These are phyloP conservation scores for Arabidopsis hybrid DNA, from an alignment of 441 rosid genomes.

Conservation along the genomic window DNA sequence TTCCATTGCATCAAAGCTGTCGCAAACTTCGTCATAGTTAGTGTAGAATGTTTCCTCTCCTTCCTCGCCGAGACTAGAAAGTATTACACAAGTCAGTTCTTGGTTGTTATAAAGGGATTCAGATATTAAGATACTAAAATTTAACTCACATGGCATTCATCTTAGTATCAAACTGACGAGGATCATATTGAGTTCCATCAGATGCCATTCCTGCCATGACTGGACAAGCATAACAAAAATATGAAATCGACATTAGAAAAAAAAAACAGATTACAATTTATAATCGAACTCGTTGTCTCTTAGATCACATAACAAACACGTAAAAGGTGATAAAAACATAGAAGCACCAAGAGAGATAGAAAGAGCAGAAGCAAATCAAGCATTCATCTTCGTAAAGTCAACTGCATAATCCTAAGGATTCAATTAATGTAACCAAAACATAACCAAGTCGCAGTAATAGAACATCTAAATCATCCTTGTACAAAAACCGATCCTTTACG, in stretches of 20 bases:
- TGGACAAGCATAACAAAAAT: constrained; percentile 31
- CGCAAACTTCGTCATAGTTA: constrained; percentile 49
- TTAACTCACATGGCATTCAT: constrained; percentile 69
- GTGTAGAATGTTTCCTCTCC: constrained; percentile 64
- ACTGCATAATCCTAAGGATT: constrained; percentile 3
- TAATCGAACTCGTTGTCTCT: not conserved
- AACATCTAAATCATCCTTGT: not conserved
- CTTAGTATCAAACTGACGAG: constrained; percentile 71
- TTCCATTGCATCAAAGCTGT: constrained; percentile 55
- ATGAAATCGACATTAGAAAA: not conserved
- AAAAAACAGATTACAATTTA: constrained; percentile 6
- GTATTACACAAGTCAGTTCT: not conserved
- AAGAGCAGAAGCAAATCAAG: not conserved
- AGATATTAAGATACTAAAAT: constrained; percentile 6
- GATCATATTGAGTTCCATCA: constrained; percentile 82
- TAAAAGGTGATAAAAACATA: not conserved
- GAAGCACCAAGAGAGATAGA: not conserved
- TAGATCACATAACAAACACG: constrained; percentile 10
- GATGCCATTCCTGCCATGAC: constrained; percentile 82
- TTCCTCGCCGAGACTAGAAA: constrained; percentile 50
- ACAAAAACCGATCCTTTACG: not conserved
- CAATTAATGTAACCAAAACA: not conserved
- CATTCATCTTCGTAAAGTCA: not conserved
- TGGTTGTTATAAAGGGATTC: not conserved
- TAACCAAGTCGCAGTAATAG: not conserved